Evolutionary conservation across 1,284 basidiomycete genomes (phyloP), one percentile per base, ranked within the genome.

Genomic region (Chondrostereum purpureum): DNA sequence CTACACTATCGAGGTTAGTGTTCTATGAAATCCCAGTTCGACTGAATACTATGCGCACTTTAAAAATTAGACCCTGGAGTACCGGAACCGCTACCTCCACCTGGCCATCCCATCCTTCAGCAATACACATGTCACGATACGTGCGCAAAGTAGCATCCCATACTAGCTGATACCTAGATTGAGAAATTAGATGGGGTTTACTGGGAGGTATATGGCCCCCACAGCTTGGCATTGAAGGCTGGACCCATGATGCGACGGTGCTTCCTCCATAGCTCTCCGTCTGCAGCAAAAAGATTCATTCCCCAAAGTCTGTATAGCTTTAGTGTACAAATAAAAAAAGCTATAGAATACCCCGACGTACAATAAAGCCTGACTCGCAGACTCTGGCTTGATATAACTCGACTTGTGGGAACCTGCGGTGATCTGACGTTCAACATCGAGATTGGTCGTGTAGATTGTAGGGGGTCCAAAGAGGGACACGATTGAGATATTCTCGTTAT

Each of bases 191-290:
- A 36, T 39, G 37, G 24, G 31, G n/a, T 38, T 44, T 20, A 8
- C 13, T 43, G 19, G 38, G 12, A 45, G 20, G 4, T 22, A 22
- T 1, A 16, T 17, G 10, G 21, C 4, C n/a, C n/a, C 45, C 43
- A 77, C 76, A 73, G 54, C 27, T 66, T 63, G 21, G 63, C 68
- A 42, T 67, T 70, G 47, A 78, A 77, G 1, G 74, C 70, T 42
- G 73, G 75, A 4, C 67, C 71, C 52, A 70, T 61, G 23, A 78
- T 61, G 8, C 67, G 64, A 33, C 75, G 59, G 52, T 78, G 71
- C 44, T 65, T 75, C 27, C 71, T 61, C 75, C 75, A 77, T 3
- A 58, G 53, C 1, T 71, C 68, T 1, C 67, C 66, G n/a, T 73
- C 68, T 1, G 70, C 58, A 12, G 67, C 59, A 12, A 67, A 49